Evolutionary conservation across 352 stramenopile species (phyloP).

Genomic region (Phytophthora rubi): DNA sequence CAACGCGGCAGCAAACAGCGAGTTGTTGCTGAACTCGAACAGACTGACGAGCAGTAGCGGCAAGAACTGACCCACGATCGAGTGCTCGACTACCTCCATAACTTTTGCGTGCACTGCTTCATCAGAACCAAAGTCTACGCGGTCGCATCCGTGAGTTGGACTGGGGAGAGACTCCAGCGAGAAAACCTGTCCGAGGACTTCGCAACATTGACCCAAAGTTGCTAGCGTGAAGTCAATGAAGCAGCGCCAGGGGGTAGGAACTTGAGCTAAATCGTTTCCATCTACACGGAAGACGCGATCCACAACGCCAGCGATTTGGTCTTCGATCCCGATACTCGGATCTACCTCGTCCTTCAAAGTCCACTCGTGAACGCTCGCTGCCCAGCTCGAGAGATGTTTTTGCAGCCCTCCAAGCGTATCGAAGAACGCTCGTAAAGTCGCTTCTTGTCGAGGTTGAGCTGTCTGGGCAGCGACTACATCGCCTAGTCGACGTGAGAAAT

Average conservation of each 20-base stretch:
- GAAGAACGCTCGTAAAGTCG: constrained; percentile 23
- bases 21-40: constrained; percentile 64
- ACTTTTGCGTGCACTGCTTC: constrained; percentile 10
- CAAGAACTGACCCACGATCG: constrained; percentile 62
- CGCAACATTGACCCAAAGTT: constrained; percentile 36
- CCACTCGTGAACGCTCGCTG: constrained; percentile 38
- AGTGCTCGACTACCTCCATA: constrained; percentile 41
- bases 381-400: constrained; percentile 79
- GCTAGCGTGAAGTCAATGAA: constrained; percentile 53
- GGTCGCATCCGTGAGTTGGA: constrained; percentile 29
- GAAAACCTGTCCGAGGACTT: constrained; percentile 40
- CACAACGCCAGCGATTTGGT: constrained; percentile 31
- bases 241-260: constrained; percentile 52
- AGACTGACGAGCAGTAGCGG: constrained; percentile 60
- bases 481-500: constrained; percentile 28
- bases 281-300: constrained; percentile 50
- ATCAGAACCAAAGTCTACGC: neutral
- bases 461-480: constrained; percentile 6
- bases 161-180: constrained; percentile 37
- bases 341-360: constrained; percentile 1
- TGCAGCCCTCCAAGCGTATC: constrained; percentile 45
- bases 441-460: neutral
- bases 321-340: constrained; percentile 11
- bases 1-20: constrained; percentile 56
- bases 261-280: constrained; percentile 17